A percentile compares a stretch with the other conserved stretches of the same genome.
phyloP scores from a whole-genome alignment of 306 rosid genomes.

The Vigna hirtella region DNA sequence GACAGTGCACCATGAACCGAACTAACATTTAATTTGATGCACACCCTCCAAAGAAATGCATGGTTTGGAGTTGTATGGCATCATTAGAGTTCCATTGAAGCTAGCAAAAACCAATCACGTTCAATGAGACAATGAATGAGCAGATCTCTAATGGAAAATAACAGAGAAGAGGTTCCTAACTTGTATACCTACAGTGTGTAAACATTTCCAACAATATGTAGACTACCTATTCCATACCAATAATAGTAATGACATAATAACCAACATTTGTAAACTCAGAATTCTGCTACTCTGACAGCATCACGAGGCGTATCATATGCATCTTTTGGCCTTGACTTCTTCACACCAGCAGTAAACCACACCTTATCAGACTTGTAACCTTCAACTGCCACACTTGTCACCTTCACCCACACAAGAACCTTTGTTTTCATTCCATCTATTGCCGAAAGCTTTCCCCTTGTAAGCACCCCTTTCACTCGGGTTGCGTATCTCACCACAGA shows the following conservation, averaged over 20 bases:
- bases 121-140: slow-evolving; percentile 41
- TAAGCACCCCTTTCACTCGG: slow-evolving; percentile 75
- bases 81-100: background rate
- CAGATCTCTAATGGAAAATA: slow-evolving; percentile 34
- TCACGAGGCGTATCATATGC: slow-evolving; percentile 68
- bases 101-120: slow-evolving; percentile 8
- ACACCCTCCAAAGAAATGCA: too few relatives aligned
- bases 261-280: slow-evolving; percentile 50
- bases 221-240: slow-evolving; percentile 39
- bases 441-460: slow-evolving; percentile 79
- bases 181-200: slow-evolving; percentile 35
- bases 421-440: slow-evolving; percentile 97
- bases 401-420: slow-evolving; percentile 94
- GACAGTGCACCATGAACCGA: too few relatives aligned
- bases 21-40: too few relatives aligned
- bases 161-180: slow-evolving; percentile 30
- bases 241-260: background rate
- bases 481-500: slow-evolving; percentile 74
- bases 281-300: slow-evolving; percentile 69
- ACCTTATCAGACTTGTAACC: slow-evolving; percentile 87
- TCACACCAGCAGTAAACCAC: slow-evolving; percentile 91
- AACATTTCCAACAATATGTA: slow-evolving; percentile 28
- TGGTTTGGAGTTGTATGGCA: too few relatives aligned
- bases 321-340: slow-evolving; percentile 86
- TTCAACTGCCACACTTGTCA: slow-evolving; percentile 78